Base-by-base conservation (phyloP, 768 basidiomycete genomes). In the Serendipita sp. region DNA sequence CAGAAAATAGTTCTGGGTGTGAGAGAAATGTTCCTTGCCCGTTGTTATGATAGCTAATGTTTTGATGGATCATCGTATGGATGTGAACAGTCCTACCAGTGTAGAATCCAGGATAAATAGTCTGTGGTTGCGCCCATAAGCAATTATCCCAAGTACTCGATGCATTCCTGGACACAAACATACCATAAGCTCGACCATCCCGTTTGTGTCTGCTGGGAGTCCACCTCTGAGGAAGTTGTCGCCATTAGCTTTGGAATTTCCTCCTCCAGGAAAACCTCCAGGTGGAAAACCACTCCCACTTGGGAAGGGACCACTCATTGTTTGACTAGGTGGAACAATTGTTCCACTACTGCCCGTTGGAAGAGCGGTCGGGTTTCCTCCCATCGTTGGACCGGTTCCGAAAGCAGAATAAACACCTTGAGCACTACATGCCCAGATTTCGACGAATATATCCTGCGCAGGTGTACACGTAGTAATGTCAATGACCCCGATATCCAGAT, bases 161-260 rank as follows among this genome's bases (percentile, higher is more conserved):
- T 23, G 23, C 23, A 23, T 23, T 53, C 13, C 11, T 11, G 31
- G 52, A 53, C 13, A 23, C 16, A n/a, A 11, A 60, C 55, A 3
- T n/a, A 60, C 55, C 55, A 66, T 69, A 55, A 74, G 66, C 66
- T 74, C 72, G 63, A 73, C 75, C 62, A 77, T 68, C 8, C 76
- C 77, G 62, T 73, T 73, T 2, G 71, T 69, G 27, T 65, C 72
- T 3, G 75, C 70, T 10, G 70, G 62, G 4, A 67, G 70, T 2
- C 74, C 76, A 18, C 76, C 77, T 16, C 76, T 71, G 15, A 76
- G 68, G 69, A 73, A 77, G 6, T 72, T 73, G n/a, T 70, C 67
- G 5, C 68, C 71, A n/a, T 29, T 2, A 8, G 55, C 34, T 29
- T 72, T 69, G 63, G 36, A 36, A 11, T 40, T 10, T n/a, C 33